Conservation (phyloP, 2,329 filamentous ascomycete species). For the Ophiostoma novo-ulmi region DNA sequence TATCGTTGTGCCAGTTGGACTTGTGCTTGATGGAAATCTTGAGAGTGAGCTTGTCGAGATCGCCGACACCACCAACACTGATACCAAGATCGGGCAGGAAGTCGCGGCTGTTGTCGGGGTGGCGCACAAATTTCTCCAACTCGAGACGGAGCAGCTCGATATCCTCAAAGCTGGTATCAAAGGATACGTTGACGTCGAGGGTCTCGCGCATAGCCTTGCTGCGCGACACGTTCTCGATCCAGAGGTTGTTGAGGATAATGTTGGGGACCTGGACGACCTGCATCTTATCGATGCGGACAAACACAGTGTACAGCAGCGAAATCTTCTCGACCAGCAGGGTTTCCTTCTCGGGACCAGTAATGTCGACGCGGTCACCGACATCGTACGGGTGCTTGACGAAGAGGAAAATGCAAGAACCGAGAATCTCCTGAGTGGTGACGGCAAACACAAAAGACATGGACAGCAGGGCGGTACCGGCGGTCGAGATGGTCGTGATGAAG, state of each 20-base stretch:
- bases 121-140: conserved; percentile 76
- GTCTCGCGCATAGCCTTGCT: conserved; percentile 88
- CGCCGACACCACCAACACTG: conserved; percentile 70
- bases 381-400: conserved; percentile 99
- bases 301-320: conserved; percentile 86
- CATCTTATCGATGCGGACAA: conserved; percentile 75
- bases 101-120: conserved; percentile 82
- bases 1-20: conserved; percentile 85
- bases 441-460: conserved; percentile 97
- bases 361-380: conserved; percentile 88
- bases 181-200: conserved; percentile 73
- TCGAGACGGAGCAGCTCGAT: conserved; percentile 78
- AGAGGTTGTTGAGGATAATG: conserved; percentile 84
- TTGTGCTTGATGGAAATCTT: conserved; percentile 86
- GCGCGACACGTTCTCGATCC: conserved; percentile 90
- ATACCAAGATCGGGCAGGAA: conserved; percentile 82
- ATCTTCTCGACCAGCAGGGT: conserved; percentile 86
- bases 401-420: conserved; percentile 97
- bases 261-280: conserved; percentile 83
- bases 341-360: conserved; percentile 52
- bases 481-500: conserved; percentile 79
- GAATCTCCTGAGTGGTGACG: conserved; percentile 83
- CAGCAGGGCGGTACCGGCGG: conserved; percentile 83
- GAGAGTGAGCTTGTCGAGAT: conserved; percentile 82
- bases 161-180: conserved; percentile 83